Evolutionary conservation across 306 rosid species (phyloP).

Genomic region (Citrullus amarus): DNA sequence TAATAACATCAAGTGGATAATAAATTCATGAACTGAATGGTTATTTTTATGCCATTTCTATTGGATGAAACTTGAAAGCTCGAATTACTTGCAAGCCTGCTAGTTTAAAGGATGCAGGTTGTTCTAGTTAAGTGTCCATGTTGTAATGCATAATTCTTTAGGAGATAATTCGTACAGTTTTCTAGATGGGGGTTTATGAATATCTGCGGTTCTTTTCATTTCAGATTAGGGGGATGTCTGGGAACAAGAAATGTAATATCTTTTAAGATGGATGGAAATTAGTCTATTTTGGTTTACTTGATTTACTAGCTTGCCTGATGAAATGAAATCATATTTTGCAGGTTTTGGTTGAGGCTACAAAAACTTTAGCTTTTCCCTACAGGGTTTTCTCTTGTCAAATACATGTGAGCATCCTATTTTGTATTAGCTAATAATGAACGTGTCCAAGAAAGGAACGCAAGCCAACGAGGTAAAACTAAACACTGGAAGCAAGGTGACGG

Average conservation of each 20-base stretch:
- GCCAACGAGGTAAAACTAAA: constrained; percentile 32
- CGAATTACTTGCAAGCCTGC: background rate
- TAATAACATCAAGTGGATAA: background rate
- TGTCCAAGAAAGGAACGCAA: constrained; percentile 53
- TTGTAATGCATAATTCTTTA: background rate
- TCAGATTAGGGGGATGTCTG: background rate
- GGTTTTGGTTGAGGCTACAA: constrained; percentile 72
- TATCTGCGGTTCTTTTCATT: background rate
- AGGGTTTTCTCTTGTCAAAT: background rate
- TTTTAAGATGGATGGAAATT: background rate
- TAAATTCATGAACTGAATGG: background rate
- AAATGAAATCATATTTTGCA: constrained; percentile 27
- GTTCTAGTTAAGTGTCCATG: background rate
- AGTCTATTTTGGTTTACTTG: background rate
- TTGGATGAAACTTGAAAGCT: background rate
- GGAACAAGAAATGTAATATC: background rate
- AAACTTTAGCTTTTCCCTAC: constrained; percentile 8
- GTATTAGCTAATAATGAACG: constrained; percentile 63
- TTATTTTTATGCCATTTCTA: background rate
- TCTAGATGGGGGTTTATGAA: background rate
- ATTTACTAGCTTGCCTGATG: background rate
- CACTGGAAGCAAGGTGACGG: constrained; percentile 39
- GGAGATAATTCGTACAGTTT: background rate
- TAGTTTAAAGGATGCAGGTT: background rate
- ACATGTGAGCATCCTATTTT: constrained; percentile 13